A percentile compares a stretch with the other conserved stretches of the same genome.
These are phyloP conservation scores for Lepidium aucheri DNA, from an alignment of 345 rosid genomes.

Conservation along the genomic window DNA sequence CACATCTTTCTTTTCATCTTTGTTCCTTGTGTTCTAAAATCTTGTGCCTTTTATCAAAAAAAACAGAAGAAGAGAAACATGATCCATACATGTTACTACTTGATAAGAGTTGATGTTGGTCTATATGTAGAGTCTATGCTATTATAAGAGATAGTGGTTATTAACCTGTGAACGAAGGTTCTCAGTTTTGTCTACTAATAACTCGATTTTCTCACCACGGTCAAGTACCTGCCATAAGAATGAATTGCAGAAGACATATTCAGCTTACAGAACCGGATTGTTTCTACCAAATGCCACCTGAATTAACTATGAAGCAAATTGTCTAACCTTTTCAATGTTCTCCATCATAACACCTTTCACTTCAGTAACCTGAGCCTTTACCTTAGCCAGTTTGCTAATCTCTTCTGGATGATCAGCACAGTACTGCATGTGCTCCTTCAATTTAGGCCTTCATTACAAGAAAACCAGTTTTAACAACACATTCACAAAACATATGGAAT, in stretches of 20 bases:
- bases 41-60: constrained; percentile 63
- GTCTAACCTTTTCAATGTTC: constrained; percentile 78
- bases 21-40: constrained; percentile 87
- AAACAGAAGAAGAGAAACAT: neutral
- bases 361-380: constrained; percentile 92
- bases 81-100: neutral
- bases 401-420: constrained; percentile 90
- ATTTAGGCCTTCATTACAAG: constrained; percentile 48
- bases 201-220: constrained; percentile 96
- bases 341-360: constrained; percentile 99
- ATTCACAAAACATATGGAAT: neutral
- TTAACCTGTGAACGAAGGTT: constrained; percentile 86
- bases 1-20: constrained; percentile 86
- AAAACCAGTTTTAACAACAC: neutral
- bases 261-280: neutral
- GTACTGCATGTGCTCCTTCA: constrained; percentile 87
- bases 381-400: constrained; percentile 88
- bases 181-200: constrained; percentile 94
- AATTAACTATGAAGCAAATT: neutral
- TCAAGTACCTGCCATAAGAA: constrained; percentile 61
- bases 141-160: neutral
- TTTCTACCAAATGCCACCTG: neutral
- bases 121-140: neutral
- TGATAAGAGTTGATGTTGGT: neutral
- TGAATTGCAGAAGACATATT: neutral